These are phyloP conservation scores for Globisporangium nodosum DNA, from an alignment of 352 stramenopile genomes.

Conservation along the genomic window DNA sequence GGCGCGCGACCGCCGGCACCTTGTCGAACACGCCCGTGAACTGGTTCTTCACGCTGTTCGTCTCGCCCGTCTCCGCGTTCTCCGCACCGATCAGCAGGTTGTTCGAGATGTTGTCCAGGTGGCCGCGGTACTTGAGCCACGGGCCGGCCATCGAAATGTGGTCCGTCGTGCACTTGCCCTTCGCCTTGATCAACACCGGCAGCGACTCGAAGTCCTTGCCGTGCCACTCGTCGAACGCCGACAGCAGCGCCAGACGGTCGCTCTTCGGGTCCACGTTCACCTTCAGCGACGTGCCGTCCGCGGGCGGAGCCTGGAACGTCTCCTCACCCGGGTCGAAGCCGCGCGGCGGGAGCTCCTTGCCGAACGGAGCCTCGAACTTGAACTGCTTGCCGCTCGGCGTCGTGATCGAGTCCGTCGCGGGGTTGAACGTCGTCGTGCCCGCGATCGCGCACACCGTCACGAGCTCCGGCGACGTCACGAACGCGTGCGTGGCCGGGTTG, in stretches of 20 bases:
- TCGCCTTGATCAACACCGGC: conserved; percentile 92
- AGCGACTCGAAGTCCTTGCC: conserved; percentile 86
- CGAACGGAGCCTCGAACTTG: conserved; percentile 88
- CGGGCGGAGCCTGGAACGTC: conserved; percentile 88
- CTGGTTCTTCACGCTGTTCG: conserved; percentile 90
- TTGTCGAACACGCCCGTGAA: conserved; percentile 85
- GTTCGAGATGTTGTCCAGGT: conserved; percentile 95
- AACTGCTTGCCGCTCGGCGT: conserved; percentile 83
- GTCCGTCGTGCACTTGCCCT: conserved; percentile 95
- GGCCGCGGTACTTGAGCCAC: conserved; percentile 93
- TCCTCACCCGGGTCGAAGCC: conserved; percentile 90
- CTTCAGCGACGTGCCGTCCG: conserved; percentile 50
- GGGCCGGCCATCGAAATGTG: conserved; percentile 93
- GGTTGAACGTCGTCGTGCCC: conserved; percentile 88
- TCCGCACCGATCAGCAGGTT: conserved; percentile 92
- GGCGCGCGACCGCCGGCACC: conserved; percentile 82
- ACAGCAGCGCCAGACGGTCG: conserved; percentile 84
- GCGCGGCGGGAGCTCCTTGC: conserved; percentile 87
- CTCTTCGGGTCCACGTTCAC: conserved; percentile 82
- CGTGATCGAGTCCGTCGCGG: conserved; percentile 86
- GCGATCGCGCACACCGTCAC: conserved; percentile 89
- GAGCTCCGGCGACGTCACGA: conserved; percentile 91
- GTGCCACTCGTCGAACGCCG: conserved; percentile 86
- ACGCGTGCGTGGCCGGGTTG: conserved; percentile 91
- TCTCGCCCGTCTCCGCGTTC: conserved; percentile 91